A percentile compares a stretch with the other conserved stretches of the same genome.
These are phyloP conservation scores for Hamamelis virginiana DNA, from an alignment of 164 flowering plant species.

Conservation along the genomic window DNA sequence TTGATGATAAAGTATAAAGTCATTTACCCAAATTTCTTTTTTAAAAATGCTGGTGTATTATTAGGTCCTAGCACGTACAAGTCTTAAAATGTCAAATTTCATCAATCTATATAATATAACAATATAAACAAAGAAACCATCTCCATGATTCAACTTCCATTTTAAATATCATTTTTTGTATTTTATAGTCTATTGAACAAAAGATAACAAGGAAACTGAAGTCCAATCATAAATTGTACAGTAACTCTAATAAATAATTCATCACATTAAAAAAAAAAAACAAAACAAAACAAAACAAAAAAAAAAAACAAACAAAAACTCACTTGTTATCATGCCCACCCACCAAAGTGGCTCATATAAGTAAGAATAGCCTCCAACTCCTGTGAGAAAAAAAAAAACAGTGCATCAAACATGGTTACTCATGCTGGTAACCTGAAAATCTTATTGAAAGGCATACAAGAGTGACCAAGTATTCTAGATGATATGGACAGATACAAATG, in stretches of 20 bases:
- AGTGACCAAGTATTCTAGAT: background rate
- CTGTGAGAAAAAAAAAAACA: conserved; percentile 41
- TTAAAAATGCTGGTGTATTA: too few species aligned
- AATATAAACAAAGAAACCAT: background rate
- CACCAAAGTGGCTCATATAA: conserved; percentile 94
- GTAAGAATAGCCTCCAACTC: conserved; percentile 87
- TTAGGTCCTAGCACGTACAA: too few species aligned
- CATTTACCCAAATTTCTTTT: too few species aligned
- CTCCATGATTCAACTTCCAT: background rate
- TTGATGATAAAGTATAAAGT: too few species aligned
- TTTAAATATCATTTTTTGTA: background rate
- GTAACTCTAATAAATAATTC: background rate
- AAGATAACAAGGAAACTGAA: background rate
- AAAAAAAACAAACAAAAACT: conserved; percentile 36
- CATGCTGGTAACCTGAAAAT: background rate
- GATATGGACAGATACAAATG: background rate
- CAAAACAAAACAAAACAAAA: too few species aligned
- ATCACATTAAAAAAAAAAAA: conserved; percentile 5
- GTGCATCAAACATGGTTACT: background rate
- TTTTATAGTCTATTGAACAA: background rate
- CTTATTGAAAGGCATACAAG: background rate
- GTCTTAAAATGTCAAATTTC: too few species aligned
- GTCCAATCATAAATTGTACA: background rate
- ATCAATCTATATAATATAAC: too few species aligned
- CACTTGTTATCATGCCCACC: conserved; percentile 94